phyloP scores from a whole-genome alignment of 2,329 filamentous ascomycete species.

The Fusarium zealandicum region DNA sequence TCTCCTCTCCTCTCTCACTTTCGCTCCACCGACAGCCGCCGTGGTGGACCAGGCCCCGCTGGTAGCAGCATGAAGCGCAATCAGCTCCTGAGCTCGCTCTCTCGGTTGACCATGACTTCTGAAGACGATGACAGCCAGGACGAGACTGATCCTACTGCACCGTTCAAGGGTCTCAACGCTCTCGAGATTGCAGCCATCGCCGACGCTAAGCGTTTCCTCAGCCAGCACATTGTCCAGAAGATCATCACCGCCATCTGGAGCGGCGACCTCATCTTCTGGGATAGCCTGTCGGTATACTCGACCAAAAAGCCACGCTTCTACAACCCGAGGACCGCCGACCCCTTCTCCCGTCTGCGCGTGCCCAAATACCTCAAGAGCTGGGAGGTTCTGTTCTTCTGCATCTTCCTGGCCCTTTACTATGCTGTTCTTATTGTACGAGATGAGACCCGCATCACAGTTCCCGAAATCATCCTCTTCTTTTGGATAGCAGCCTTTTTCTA shows the following conservation, averaged over 20 bases:
- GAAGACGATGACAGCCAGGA: conserved; percentile 49
- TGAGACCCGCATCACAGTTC: conserved; percentile 67
- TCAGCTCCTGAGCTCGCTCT: conserved; percentile 61
- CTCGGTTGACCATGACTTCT: conserved; percentile 56
- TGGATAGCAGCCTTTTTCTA: conserved; percentile 90
- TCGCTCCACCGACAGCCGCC: conserved; percentile 37
- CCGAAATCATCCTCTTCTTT: conserved; percentile 79
- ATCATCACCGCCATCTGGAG: conserved; percentile 87
- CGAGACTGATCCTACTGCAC: conserved; percentile 69
- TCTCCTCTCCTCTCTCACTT: conserved; percentile 55
- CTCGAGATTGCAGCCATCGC: conserved; percentile 86
- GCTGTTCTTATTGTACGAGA: conserved; percentile 80
- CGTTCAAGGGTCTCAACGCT: conserved; percentile 82
- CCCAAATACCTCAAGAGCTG: conserved; percentile 86
- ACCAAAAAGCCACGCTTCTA: conserved; percentile 81
- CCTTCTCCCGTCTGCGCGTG: conserved; percentile 77
- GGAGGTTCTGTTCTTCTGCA: conserved; percentile 80
- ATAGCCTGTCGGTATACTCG: conserved; percentile 74
- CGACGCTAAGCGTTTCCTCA: conserved; percentile 83
- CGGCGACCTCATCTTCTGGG: conserved; percentile 88
- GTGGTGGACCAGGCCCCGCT: conserved; percentile 35
- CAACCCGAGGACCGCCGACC: conserved; percentile 70
- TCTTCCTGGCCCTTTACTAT: conserved; percentile 83
- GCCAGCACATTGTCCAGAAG: conserved; percentile 80
- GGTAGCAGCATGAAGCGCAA: conserved; percentile 56